A percentile compares a stretch with the other conserved stretches of the same genome.
These are phyloP conservation scores for Suillus clintonianus DNA, from an alignment of 768 basidiomycete genomes.

Conservation along the genomic window DNA sequence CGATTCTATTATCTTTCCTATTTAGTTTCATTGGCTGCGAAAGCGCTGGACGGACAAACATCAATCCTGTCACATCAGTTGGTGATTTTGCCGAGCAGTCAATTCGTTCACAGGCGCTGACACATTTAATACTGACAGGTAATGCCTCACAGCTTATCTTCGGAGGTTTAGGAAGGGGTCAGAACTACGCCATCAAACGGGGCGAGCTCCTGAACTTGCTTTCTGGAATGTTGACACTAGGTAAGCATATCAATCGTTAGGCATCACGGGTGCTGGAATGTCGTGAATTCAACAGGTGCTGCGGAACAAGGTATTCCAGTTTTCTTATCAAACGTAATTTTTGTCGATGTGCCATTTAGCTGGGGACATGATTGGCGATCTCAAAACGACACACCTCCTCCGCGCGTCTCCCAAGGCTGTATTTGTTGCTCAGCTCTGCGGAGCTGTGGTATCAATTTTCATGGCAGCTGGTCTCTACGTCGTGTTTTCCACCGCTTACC, in stretches of 20 bases:
- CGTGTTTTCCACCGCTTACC: conserved; percentile 59
- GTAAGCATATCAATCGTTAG: background rate
- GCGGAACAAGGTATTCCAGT: conserved; percentile 6
- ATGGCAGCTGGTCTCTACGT: conserved; percentile 56
- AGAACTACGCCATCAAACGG: conserved; percentile 19
- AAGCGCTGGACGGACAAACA: conserved; percentile 55
- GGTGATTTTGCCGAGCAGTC: conserved; percentile 14
- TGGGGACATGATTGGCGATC: conserved; percentile 62
- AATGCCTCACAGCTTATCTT: conserved; percentile 60
- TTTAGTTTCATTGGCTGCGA: conserved; percentile 70
- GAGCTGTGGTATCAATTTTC: conserved; percentile 60
- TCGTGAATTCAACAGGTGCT: conserved; percentile 4
- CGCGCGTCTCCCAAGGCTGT: conserved; percentile 61
- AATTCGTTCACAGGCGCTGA: background rate
- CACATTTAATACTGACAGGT: conserved; percentile 10
- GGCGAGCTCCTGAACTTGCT: conserved; percentile 8
- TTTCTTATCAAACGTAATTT: background rate
- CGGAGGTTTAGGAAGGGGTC: conserved; percentile 56
- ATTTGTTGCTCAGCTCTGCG: conserved; percentile 59
- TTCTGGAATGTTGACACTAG: conserved; percentile 9
- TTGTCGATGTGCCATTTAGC: conserved; percentile 19
- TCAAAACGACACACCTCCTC: conserved; percentile 66
- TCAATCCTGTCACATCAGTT: conserved; percentile 61
- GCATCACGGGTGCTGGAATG: background rate
- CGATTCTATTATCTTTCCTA: conserved; percentile 60